A percentile compares a stretch with the other conserved stretches of the same genome.
phyloP scores from a whole-genome alignment of 768 basidiomycete genomes.

The Leucosporidium creatinivorum region DNA sequence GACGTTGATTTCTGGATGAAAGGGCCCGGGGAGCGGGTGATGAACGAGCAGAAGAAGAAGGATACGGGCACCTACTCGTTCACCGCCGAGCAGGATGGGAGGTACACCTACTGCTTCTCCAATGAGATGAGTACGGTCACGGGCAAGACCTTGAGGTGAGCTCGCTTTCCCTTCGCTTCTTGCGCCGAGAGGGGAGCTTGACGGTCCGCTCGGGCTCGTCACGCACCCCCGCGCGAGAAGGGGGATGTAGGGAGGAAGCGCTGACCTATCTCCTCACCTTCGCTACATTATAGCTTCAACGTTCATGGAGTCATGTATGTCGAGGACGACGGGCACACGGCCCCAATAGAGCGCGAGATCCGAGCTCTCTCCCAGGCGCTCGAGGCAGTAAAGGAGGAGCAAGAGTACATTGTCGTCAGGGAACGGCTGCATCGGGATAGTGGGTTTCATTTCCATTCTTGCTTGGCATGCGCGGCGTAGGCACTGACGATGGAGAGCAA shows the following conservation, averaged over 20 bases:
- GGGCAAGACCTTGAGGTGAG: conserved; percentile 86
- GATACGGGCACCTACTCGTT: conserved; percentile 82
- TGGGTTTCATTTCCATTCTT: conserved; percentile 49
- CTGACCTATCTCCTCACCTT: conserved; percentile 4
- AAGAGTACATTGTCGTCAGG: conserved; percentile 94
- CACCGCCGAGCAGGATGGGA: conserved; percentile 77
- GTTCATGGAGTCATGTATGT: conserved; percentile 96
- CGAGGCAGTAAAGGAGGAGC: conserved; percentile 90
- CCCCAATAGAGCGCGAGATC: conserved; percentile 94
- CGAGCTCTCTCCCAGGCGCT: conserved; percentile 71
- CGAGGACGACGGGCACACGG: conserved; percentile 73
- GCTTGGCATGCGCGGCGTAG: neutral
- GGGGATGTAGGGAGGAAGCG: conserved; percentile 4
- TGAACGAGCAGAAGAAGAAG: conserved; percentile 75
- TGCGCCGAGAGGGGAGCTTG: neutral
- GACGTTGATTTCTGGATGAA: conserved; percentile 96
- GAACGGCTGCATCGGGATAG: conserved; percentile 91
- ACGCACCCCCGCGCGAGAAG: neutral
- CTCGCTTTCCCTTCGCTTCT: neutral
- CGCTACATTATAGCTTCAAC: conserved; percentile 63
- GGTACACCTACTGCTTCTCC: conserved; percentile 94
- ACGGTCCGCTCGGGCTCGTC: conserved; percentile 27
- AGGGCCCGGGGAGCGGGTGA: conserved; percentile 60
- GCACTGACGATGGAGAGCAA: neutral
- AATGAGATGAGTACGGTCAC: conserved; percentile 97